A percentile compares a stretch with the other conserved stretches of the same genome.
These are phyloP conservation scores for Suillus bovinus DNA, from an alignment of 768 basidiomycete species.

Conservation along the genomic window DNA sequence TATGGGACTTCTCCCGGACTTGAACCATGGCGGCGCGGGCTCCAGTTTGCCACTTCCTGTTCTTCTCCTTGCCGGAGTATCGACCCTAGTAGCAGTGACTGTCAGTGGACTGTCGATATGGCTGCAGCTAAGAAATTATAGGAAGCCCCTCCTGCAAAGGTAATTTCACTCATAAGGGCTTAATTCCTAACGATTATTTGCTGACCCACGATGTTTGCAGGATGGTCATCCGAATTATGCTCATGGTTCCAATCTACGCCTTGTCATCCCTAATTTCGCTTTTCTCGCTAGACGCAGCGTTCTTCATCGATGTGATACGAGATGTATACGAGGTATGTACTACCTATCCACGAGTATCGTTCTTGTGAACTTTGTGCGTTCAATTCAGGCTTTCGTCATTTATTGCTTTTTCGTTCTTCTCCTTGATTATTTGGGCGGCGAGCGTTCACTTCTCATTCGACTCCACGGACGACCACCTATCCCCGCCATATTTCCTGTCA, in stretches of 20 bases:
- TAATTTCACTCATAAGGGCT: conserved; percentile 26
- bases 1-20: conserved; percentile 19
- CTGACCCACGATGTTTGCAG: conserved; percentile 37
- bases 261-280: conserved; percentile 90
- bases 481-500: conserved; percentile 83
- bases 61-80: conserved; percentile 61
- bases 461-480: conserved; percentile 91
- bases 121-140: conserved; percentile 83
- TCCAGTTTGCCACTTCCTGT: conserved; percentile 58
- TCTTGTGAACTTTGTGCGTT: background rate
- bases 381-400: conserved; percentile 81
- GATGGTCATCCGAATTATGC: conserved; percentile 92
- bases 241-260: conserved; percentile 95
- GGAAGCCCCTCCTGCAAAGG: conserved; percentile 81
- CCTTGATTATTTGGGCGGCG: conserved; percentile 86
- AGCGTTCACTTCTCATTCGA: conserved; percentile 88
- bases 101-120: conserved; percentile 76
- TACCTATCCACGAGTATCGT: background rate
- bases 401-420: conserved; percentile 90
- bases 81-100: conserved; percentile 66
- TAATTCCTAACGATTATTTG: background rate
- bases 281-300: conserved; percentile 92
- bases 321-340: conserved; percentile 90
- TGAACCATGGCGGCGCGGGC: conserved; percentile 49
- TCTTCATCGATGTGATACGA: conserved; percentile 92